These are phyloP conservation scores for Ophiostoma sp. DNA, from an alignment of 2,329 filamentous ascomycete genomes.

Conservation along the genomic window DNA sequence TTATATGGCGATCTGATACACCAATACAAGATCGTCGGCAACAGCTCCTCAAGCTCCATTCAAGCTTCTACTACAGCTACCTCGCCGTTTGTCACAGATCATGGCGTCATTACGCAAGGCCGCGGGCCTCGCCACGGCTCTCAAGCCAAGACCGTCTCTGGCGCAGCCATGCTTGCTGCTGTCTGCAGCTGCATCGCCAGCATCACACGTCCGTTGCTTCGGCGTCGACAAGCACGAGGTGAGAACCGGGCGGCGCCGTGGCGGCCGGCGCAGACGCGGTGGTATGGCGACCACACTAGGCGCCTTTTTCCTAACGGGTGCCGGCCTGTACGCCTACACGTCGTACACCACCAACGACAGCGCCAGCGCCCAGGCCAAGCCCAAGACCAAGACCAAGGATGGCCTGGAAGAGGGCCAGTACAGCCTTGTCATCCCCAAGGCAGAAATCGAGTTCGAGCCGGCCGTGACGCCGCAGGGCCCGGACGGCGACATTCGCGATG, in stretches of 20 bases:
- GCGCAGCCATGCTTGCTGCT: not conserved
- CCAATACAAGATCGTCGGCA: not conserved
- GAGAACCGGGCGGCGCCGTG: not conserved
- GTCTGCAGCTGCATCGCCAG: not conserved
- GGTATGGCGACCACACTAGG: slow-evolving; percentile 20
- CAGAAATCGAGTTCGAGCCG: slow-evolving; percentile 63
- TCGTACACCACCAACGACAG: not conserved
- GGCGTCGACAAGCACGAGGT: slow-evolving; percentile 10
- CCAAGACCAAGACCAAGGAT: slow-evolving; percentile 8
- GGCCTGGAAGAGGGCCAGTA: slow-evolving; percentile 7
- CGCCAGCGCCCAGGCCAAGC: not conserved
- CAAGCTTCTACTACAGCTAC: not conserved
- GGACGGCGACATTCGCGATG: slow-evolving; percentile 66
- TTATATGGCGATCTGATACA: not conserved
- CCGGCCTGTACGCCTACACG: slow-evolving; percentile 25
- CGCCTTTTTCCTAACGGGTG: slow-evolving; percentile 25
- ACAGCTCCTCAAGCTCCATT: not conserved
- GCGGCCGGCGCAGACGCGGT: slow-evolving; percentile 15
- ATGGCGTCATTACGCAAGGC: slow-evolving; percentile 24
- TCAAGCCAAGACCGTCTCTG: slow-evolving; percentile 11
- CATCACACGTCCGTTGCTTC: slow-evolving; percentile 16
- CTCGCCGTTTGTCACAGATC: not conserved
- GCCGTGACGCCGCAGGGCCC: slow-evolving; percentile 45
- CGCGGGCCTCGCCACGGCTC: not conserved
- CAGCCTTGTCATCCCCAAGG: slow-evolving; percentile 30